Evolutionary conservation across 805 yeast genomes (phyloP), one percentile per base, ranked within the genome.

Genomic region (Starmerella cellae): DNA sequence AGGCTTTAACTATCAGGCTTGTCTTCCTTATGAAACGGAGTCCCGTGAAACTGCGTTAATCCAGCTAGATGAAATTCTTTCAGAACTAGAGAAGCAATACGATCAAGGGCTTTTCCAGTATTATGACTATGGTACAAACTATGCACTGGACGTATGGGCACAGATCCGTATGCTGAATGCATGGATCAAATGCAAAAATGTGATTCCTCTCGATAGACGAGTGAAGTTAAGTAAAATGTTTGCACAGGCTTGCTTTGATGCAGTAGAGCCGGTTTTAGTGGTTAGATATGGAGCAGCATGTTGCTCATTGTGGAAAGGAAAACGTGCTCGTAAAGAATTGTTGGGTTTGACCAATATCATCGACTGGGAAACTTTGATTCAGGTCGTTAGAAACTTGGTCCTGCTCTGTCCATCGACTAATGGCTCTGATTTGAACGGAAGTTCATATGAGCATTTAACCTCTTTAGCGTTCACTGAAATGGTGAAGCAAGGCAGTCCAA

Each of bases 91-190:
- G 58, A 74, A 82, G 43, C 84, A 95, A 9, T 70, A 82, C 37
- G 69, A 73, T 44, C 73, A 91, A 3, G 64, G 79, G 47, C 94
- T 84, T 57, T 64, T 84, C 14, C 79, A 75, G 53, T 88, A 35
- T 5, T 43, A 94, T 2, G 64, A 71, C 6, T 64, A 83, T 19
- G 69, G 81, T 1, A 59, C 60, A 3, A 57, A 66, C 13, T 62
- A 91, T 0, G 78, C 82, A 5, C 75, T 81, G 5, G 71, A 77
- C 35, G 79, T 84, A 6, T 70, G 78, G 41, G 82, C 79, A 45
- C 87, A 95, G 94, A 79, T 95, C 0, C 77, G 79, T 41, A 96
- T 85, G 58, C 67, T 88, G 48, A 71, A 74, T 39, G 77, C 79
- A 32, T 79, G 95, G 73, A 59, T 84, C 41, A 73, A 72, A 52